Base-by-base conservation (phyloP, 192 early-diverging fungal species). In the Coemansia sp. region DNA sequence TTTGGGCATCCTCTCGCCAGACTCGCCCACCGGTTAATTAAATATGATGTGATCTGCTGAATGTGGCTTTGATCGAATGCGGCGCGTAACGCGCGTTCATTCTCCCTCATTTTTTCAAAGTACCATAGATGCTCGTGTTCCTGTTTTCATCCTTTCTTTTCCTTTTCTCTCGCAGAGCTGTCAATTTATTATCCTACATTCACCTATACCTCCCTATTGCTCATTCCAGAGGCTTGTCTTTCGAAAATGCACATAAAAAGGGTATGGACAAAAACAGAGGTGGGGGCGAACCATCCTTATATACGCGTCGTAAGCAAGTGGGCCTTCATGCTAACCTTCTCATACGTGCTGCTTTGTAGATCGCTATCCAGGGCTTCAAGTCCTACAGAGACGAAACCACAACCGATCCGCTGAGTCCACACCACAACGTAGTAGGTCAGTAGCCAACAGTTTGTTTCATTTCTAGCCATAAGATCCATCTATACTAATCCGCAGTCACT, bases 361-460 rank as follows among this genome's bases (percentile, higher is more conserved):
- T 98, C 67, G 87, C 89, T 36, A 99, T 99, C 61, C 94, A 96
- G 69, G 97, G 97, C 48, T 99, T 99, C 87, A 99, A 99, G 82
- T 96, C 94, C 69, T 99, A 98, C 82, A 96, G 95, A 74, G 93
- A 99, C 62, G 94, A 97, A 74, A 96, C 91, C 15, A 84, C 86
- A 19, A 91, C 93, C 47, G 94, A 97, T 38, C 93, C 93, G 5
- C 94, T 99, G 69, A 93, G 91, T 65, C 87, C 87, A 4, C 82
- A 88, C 30, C 95, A 96, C 75, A 99, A 99, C 81, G 97, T 98
- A 52, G 88, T 98, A 72, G 94, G 93, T 91, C 67, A 62, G 81
- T 50, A 19, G 17, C 13, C n/a, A n/a, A n/a, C 41, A 11, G n/a
- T n/a, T n/a, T n/a, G n/a, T n/a, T n/a, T n/a, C n/a, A n/a, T n/a